phyloP scores from a whole-genome alignment of 1,284 basidiomycete species.

The Pterula multifida region DNA sequence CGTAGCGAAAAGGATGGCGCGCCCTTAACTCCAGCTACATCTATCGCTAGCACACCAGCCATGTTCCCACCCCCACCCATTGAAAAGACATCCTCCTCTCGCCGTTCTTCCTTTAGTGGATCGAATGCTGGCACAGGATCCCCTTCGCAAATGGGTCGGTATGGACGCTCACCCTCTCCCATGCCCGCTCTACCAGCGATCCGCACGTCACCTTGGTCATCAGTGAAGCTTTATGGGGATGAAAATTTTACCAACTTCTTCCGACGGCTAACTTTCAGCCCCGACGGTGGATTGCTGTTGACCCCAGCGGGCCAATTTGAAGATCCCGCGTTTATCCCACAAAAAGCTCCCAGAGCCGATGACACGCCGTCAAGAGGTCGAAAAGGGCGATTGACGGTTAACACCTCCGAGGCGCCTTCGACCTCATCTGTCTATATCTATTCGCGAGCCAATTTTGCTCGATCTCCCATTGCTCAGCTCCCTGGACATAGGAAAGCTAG shows the following conservation, averaged over 20 bases:
- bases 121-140: conserved; percentile 64
- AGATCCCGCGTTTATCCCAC: conserved; percentile 58
- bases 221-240: conserved; percentile 81
- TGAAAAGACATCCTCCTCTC: conserved; percentile 50
- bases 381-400: conserved; percentile 32
- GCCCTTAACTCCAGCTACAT: conserved; percentile 54
- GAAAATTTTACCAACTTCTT: conserved; percentile 96
- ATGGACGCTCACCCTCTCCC: conserved; percentile 80
- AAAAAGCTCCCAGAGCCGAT: conserved; percentile 22
- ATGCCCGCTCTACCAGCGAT: conserved; percentile 86
- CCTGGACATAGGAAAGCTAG: conserved; percentile 95
- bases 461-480: conserved; percentile 86
- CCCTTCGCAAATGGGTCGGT: conserved; percentile 51
- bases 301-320: conserved; percentile 97
- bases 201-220: conserved; percentile 45
- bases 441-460: conserved; percentile 84
- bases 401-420: conserved; percentile 19
- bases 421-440: conserved; percentile 87
- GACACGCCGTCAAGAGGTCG: conserved; percentile 40
- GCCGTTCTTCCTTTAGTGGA: conserved; percentile 81
- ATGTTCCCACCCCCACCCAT: conserved; percentile 70
- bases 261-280: conserved; percentile 85
- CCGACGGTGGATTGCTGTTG: conserved; percentile 86
- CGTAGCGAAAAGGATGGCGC: conserved; percentile 13
- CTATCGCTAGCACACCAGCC: conserved; percentile 38